phyloP scores from a whole-genome alignment of 2,329 filamentous ascomycete species.

The Akanthomyces dipterigenus region DNA sequence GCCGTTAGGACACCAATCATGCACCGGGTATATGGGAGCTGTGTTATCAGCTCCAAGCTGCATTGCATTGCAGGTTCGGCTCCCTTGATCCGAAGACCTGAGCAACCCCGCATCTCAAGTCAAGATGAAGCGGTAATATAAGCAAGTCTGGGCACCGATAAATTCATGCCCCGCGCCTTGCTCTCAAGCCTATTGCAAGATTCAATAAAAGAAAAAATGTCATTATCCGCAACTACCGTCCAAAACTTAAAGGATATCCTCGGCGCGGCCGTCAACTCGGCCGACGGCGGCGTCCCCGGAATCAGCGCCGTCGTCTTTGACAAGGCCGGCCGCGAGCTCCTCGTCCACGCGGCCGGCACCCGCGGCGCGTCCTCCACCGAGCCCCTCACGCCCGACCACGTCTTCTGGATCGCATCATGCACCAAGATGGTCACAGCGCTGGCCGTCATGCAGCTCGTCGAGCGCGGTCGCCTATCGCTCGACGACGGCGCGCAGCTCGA shows the following conservation, averaged over 20 bases:
- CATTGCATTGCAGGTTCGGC: no score
- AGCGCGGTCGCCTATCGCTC: conserved; percentile 39
- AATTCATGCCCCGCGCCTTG: conserved; percentile 23
- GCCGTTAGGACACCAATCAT: neutral
- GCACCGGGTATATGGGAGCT: neutral
- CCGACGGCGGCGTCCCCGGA: neutral
- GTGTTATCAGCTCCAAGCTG: no score
- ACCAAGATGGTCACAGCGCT: conserved; percentile 49
- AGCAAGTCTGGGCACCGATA: neutral
- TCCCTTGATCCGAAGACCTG: no score
- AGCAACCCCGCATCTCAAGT: no score
- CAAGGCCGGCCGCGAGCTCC: conserved; percentile 21
- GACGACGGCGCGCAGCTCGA: conserved; percentile 43
- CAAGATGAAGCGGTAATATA: no score
- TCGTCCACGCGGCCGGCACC: conserved; percentile 42
- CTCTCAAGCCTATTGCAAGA: conserved; percentile 25
- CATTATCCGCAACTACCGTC: neutral
- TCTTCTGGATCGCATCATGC: conserved; percentile 55
- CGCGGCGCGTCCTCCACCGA: conserved; percentile 36
- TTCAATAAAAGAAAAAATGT: neutral
- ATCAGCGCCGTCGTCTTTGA: conserved; percentile 9
- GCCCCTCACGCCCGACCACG: conserved; percentile 51
- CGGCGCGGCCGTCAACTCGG: neutral
- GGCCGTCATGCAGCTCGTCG: conserved; percentile 52
- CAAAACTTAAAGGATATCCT: neutral